Base-by-base conservation (phyloP, 805 yeast genomes). In the Zygoascus biomembranicola region DNA sequence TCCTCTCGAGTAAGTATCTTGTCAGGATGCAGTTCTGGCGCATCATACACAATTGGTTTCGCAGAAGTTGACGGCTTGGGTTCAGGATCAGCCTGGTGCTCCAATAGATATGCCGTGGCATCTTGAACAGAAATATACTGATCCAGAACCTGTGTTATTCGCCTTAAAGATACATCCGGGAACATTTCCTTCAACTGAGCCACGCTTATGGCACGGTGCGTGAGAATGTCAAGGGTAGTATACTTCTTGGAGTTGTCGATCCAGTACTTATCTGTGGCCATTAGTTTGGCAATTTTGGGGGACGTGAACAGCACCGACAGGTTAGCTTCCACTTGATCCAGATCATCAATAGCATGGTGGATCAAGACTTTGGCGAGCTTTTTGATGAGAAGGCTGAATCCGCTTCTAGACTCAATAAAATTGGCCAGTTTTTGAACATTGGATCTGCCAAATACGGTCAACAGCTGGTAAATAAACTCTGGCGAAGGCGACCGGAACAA, bases 91-190 rank as follows among this genome's bases (percentile, higher is more conserved):
- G 62, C 66, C 9, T 76, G 67, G 52, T 81, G 71, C 59, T 87
- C 96, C 16, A 90, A 70, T 14, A 89, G 63, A 43, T 73, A 63
- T 58, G 80, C 74, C 1, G 86, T 84, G 0, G 81, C 80, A 35
- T 62, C 54, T 56, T 85, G 92, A 1, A 83, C 79, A 52, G 79
- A 71, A 44, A 76, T 69, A 59, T 80, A 69, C 35, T 76, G 71
- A 23, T 68, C 63, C 13, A 88, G 66, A 2, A 87, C 60, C 1
- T 72, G 70, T n/a, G 68, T 69, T 0, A 83, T 77, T 62, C 80
- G 76, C 0, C 70, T 66, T 2, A 66, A 62, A 0, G 78, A 69
- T 37, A 88, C 64, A 42, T 77, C 77, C 0, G 96, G 96, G 64
- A 89, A 87, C 56, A 90, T 64, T 32, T 82, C 87, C n/a, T 57